Conservation (phyloP, 192 early-diverging fungal species). For the Linnemannia schmuckeri region DNA sequence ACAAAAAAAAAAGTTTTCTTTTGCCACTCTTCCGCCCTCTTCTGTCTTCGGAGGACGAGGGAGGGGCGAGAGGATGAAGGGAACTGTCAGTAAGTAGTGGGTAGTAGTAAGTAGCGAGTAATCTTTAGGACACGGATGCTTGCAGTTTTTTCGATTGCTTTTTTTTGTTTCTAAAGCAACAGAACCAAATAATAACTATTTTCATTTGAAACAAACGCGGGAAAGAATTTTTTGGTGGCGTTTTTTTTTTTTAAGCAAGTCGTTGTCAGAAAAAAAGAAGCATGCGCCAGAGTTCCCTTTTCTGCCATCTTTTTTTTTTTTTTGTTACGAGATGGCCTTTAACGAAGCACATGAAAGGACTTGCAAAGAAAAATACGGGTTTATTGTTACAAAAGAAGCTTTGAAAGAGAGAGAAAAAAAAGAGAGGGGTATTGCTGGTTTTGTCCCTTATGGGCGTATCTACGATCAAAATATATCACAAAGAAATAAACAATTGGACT, state of each 20-base stretch:
- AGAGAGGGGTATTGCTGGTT: neutral
- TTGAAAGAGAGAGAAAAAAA: neutral
- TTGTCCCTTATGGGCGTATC: conserved; percentile 2
- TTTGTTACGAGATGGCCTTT: neutral
- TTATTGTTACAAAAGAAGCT: neutral
- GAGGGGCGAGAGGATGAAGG: neutral
- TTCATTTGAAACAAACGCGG: too few relatives aligned
- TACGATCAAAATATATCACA: neutral
- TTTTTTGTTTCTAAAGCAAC: neutral
- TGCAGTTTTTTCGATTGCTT: neutral
- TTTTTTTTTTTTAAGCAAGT: too few relatives aligned
- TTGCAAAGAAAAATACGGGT: neutral
- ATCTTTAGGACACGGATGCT: neutral
- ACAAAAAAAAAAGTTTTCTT: neutral
- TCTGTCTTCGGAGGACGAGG: neutral
- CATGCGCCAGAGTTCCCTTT: too few relatives aligned
- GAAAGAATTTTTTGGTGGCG: too few relatives aligned
- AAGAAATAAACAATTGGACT: neutral
- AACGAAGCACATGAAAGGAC: neutral
- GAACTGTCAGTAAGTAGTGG: neutral
- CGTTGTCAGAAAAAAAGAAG: too few relatives aligned
- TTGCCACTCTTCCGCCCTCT: neutral
- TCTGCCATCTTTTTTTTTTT: too few relatives aligned
- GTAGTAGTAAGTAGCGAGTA: neutral
- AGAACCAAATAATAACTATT: too few relatives aligned